Base-by-base conservation (phyloP, 805 yeast species). In the Wickerhamomyces subpelliculosus region DNA sequence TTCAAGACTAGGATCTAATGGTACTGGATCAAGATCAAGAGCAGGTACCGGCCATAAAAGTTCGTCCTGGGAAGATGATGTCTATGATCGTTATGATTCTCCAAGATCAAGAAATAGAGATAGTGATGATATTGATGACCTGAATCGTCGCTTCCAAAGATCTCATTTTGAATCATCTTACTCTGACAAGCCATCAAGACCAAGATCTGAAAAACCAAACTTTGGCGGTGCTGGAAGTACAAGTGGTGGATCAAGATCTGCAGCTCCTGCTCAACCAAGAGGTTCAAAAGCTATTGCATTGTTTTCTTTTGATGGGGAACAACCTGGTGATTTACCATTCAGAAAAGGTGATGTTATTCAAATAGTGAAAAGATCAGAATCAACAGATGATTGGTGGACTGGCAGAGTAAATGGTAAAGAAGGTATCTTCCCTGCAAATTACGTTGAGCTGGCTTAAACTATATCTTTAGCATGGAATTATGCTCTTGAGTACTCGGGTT, bases 371-470 rank as follows among this genome's bases (percentile, higher is more conserved):
- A 86, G 84, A 61, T 79, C 93, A 9, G 89, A 84, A 8, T 82
- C 96, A 12, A 76, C 79, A 35, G 95, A 93, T 58, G 97, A 93
- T 59, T 93, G 98, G 98, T 93, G 98, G 98, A 87, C 96, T 0
- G 98, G 98, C 21, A 78, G 84, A 57, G 67, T 78, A 38, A 84
- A 84, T 48, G 90, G 94, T 11, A 64, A 64, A 44, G 86, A 85
- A 51, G 98, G 98, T 31, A 89, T 89, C 18, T 90, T 90, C 73
- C 98, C 98, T 9, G 98, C 98, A 3, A 90, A 90, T 59, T 90
- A 90, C 56, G 97, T 90, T 31, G 95, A 89, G 57, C 62, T 89
- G 51, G 70, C 66, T 11, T 65, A 21, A 42, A 11, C 27, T 25
- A 5, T 8, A 5, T 10, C 12, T n/a, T n/a, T n/a, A n/a, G n/a